Conservation (phyloP, 805 yeast species). For the Candida dendrica region DNA sequence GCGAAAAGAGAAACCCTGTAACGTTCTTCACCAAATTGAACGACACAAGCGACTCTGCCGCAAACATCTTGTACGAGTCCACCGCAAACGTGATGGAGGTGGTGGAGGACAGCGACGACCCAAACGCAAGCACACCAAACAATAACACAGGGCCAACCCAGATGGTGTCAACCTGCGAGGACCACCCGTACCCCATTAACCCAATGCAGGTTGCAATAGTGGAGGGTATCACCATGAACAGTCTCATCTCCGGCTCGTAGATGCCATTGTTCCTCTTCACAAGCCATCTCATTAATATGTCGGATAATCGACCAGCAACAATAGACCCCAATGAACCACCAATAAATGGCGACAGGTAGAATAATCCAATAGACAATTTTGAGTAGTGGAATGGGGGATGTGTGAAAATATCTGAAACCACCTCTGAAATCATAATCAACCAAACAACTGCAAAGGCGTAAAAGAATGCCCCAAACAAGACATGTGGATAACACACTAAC, state of each 20-base stretch:
- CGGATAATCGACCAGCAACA: slow-evolving; percentile 44
- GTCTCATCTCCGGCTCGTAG: slow-evolving; percentile 58
- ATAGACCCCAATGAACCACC: slow-evolving; percentile 55
- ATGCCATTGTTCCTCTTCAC: slow-evolving; percentile 42
- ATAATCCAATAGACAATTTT: slow-evolving; percentile 41
- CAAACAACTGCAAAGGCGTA: slow-evolving; percentile 56
- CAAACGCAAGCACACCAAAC: slow-evolving; percentile 50
- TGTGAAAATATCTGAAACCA: slow-evolving; percentile 42
- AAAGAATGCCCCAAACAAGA: slow-evolving; percentile 42
- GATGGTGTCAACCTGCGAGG: slow-evolving; percentile 34
- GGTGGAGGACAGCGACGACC: slow-evolving; percentile 54
- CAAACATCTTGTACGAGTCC: slow-evolving; percentile 49
- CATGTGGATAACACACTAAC: slow-evolving; percentile 38
- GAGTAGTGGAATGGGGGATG: slow-evolving; percentile 33
- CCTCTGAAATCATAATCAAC: slow-evolving; percentile 55
- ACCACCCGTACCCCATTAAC: slow-evolving; percentile 60
- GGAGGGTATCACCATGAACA: slow-evolving; percentile 47
- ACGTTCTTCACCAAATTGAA: slow-evolving; percentile 48
- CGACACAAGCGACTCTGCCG: slow-evolving; percentile 52
- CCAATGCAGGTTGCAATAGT: slow-evolving; percentile 38
- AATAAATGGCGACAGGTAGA: slow-evolving; percentile 47
- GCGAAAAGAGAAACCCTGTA: slow-evolving; percentile 47
- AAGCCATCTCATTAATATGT: slow-evolving; percentile 36
- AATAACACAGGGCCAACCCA: slow-evolving; percentile 56
- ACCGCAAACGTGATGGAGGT: slow-evolving; percentile 54